Evolutionary conservation across 768 basidiomycete genomes (phyloP), one percentile per base, ranked within the genome.

Genomic region (Amanita jacksonii): DNA sequence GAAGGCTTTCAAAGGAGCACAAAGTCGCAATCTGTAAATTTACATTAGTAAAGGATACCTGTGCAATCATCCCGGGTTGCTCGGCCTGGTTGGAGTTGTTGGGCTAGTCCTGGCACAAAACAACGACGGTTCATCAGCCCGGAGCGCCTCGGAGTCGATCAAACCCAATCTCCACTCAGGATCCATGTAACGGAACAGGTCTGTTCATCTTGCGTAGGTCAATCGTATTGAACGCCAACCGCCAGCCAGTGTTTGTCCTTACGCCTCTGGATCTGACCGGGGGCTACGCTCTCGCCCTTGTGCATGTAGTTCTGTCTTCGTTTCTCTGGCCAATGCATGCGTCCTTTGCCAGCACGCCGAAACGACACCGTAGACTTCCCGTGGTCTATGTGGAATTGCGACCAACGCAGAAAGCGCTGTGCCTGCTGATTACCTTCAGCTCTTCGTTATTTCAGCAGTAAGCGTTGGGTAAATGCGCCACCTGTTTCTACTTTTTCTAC

Each of bases 271-370:
- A 49, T 3, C 30, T 38, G 4, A 56, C 20, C 22, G 57, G 52
- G 20, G 57, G 62, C 13, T 73, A 72, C 49, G 48, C 59, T 37
- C 72, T 72, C 7, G 53, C 41, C n/a, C 48, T n/a, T 77, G 76
- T 53, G 56, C 55, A 49, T 76, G 75, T 55, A 74, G 68, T 50
- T 65, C 73, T 0, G 70, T 77, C 9, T 68, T 69, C 36, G 77
- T 76, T 56, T 68, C 69, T 15, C 51, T 75, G 51, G 50, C 73
- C 45, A 67, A 65, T 41, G 72, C 73, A 15, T 78, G 76, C 51
- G 64, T 68, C 3, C 51, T 55, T 8, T 78, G 76, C 51, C 76
- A 78, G 52, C 55, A 49, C 27, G 43, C 23, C 27, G 15, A n/a
- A 15, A 36, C 25, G 33, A 13, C 25, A 3, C 3, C n/a, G n/a